Base-by-base conservation (phyloP, 2,329 filamentous ascomycete genomes). In the Reticulascus tulasneorum region DNA sequence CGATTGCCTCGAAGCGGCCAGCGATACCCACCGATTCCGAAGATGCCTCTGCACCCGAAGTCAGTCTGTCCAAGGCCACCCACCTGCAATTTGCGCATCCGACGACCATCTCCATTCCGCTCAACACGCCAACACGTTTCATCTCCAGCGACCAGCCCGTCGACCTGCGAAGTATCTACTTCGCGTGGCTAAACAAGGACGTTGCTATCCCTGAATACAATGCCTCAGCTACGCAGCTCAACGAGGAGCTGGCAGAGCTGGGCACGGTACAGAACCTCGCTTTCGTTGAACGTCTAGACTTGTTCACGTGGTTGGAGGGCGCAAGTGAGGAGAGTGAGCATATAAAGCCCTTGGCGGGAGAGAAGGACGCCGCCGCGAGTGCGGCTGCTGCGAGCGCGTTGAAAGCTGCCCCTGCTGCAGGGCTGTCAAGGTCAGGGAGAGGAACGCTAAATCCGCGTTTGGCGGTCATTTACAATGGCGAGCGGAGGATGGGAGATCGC, bases 151-250 rank as follows among this genome's bases (percentile, higher is more conserved):
- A 77, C 51, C 73, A 77, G 37, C 74, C 84, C 5, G 82, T 95
- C 52, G 87, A 96, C 58, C 72, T 98, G 49, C 88, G 93, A 56
- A 93, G 85, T 59, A 91, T 96, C 63, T 96, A 91, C 69, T 95
- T 97, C 57, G 89, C 89, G 37, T 98, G 89, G 88, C 73, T 86
- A 53, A 94, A 96, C 65, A 88, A 89, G 60, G 91, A 97, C 66
- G 80, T 84, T 37, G 80, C 84, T 36, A 89, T 94, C 48, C 85
- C 86, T 9, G 88, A 94, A 51, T 97, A 97, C 73, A 93, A 96
- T 62, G 79, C 84, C 18, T 83, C 84, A 0, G 86, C 87, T 11
- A 82, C 85, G 51, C 74, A 81, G 48, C 73, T 97, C 38, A 94
- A 94, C 58, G 82, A 86, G 33, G 81, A 88, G 54, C 71, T 96